These are phyloP conservation scores for Globisporangium paddicum DNA, from an alignment of 352 stramenopile species.

Conservation along the genomic window DNA sequence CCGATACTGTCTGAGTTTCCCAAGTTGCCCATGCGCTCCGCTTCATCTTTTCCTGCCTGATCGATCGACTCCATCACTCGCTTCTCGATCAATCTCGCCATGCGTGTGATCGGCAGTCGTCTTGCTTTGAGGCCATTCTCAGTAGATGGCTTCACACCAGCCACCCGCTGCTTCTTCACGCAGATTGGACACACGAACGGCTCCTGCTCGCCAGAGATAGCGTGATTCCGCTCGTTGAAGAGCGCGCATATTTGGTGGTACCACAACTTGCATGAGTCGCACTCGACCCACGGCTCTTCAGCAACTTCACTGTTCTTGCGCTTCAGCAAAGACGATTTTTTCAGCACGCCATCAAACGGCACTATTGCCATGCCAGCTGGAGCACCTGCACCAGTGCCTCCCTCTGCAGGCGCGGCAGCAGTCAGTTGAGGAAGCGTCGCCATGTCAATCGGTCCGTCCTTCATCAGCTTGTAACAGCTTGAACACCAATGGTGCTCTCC, in stretches of 20 bases:
- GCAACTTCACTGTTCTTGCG: slow-evolving; percentile 98
- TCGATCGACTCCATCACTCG: slow-evolving; percentile 71
- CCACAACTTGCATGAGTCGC: slow-evolving; percentile 98
- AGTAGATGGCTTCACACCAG: slow-evolving; percentile 70
- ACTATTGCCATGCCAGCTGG: slow-evolving; percentile 19
- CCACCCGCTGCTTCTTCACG: slow-evolving; percentile 75
- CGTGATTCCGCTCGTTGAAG: slow-evolving; percentile 99
- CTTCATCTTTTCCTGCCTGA: slow-evolving; percentile 73
- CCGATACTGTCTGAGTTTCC: slow-evolving; percentile 83
- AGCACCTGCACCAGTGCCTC: slow-evolving; percentile 12
- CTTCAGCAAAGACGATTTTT: slow-evolving; percentile 93
- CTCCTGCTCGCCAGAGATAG: slow-evolving; percentile 85
- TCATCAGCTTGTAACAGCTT: slow-evolving; percentile 89
- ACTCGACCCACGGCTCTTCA: slow-evolving; percentile 98
- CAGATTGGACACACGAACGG: slow-evolving; percentile 86
- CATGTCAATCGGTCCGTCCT: slow-evolving; percentile 91
- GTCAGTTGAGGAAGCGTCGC: slow-evolving; percentile 69
- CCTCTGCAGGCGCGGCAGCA: slow-evolving; percentile 46
- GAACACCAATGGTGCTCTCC: slow-evolving; percentile 87
- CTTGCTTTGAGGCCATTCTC: slow-evolving; percentile 79
- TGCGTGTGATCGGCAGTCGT: slow-evolving; percentile 74
- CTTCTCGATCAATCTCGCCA: slow-evolving; percentile 82
- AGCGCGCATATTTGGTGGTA: slow-evolving; percentile 99
- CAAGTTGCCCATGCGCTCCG: slow-evolving; percentile 71
- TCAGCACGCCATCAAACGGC: slow-evolving; percentile 70